Conservation (phyloP, 2,329 filamentous ascomycete species). For the Botrytis fragariae region DNA sequence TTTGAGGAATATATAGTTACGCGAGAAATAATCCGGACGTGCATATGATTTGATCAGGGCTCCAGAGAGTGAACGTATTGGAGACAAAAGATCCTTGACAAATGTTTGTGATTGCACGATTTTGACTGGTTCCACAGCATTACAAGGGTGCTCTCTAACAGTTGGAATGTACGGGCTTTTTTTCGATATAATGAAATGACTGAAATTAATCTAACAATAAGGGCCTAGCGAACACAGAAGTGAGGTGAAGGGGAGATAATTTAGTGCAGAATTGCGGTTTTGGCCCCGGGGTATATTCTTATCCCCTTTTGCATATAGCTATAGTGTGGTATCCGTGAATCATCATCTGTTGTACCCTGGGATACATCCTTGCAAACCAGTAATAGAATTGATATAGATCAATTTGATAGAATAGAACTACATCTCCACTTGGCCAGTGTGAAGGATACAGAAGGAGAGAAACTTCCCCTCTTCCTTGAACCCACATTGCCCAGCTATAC, state of each 20-base stretch:
- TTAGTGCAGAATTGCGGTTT: not conserved
- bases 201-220: not conserved
- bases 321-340: not conserved
- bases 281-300: not conserved
- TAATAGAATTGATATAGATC: not conserved
- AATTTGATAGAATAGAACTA: not conserved
- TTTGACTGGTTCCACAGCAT: not conserved
- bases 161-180: not conserved
- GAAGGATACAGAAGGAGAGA: not conserved
- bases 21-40: not conserved
- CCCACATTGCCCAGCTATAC: not conserved
- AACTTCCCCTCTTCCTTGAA: not conserved
- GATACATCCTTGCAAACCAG: no score
- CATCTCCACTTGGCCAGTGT: not conserved
- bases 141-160: not conserved
- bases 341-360: no score
- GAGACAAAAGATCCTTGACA: not conserved
- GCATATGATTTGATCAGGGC: not conserved
- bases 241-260: no score
- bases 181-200: not conserved
- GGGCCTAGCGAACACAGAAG: not conserved
- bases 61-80: not conserved
- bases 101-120: not conserved
- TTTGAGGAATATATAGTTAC: not conserved
- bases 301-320: not conserved